Percentiles rank a stretch among this genome's conserved stretches.
Evolutionary conservation across 495 filamentous ascomycete genomes (phyloP).

Genomic region (Sabuloglossum arenarium): DNA sequence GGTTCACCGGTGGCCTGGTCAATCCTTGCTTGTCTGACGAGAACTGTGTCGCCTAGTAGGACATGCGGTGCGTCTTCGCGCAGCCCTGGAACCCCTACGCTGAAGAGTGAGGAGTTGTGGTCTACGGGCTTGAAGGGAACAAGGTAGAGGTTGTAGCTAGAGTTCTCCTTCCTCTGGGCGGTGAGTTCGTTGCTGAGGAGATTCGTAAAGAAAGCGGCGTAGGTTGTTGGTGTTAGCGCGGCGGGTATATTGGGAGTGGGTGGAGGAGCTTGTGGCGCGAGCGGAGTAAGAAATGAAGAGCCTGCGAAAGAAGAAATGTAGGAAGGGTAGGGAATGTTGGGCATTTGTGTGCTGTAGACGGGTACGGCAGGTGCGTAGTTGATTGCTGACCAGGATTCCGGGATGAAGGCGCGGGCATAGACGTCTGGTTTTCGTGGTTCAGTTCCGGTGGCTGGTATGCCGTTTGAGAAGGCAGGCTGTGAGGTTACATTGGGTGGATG

Average conservation of each 20-base stretch:
- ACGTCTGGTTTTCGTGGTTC: not conserved
- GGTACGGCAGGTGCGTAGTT: conserved; percentile 1
- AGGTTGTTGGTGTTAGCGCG: conserved; percentile 1
- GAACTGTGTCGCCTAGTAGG: conserved; percentile 22
- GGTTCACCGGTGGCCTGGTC: conserved; percentile 5
- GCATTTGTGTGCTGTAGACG: conserved; percentile 2
- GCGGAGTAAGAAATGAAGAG: conserved; percentile 1
- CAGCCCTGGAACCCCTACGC: conserved; percentile 19
- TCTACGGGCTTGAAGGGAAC: not conserved
- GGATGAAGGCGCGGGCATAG: not conserved
- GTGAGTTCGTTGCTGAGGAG: not conserved
- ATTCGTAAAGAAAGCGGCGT: not conserved
- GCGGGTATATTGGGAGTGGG: not conserved
- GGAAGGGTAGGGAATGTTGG: conserved; percentile 4
- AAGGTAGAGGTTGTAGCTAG: not conserved
- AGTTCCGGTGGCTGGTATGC: no score
- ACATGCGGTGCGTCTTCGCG: conserved; percentile 22
- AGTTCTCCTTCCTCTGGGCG: not conserved
- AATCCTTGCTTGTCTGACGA: conserved; percentile 20
- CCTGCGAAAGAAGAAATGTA: conserved; percentile 11
- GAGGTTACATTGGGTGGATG: not conserved
- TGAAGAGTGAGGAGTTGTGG: not conserved
- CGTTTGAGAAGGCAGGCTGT: no score
- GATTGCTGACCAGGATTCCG: not conserved
- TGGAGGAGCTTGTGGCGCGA: not conserved